Evolutionary conservation across 2,329 filamentous ascomycete species (phyloP).

Genomic region (Acarospora socialis): DNA sequence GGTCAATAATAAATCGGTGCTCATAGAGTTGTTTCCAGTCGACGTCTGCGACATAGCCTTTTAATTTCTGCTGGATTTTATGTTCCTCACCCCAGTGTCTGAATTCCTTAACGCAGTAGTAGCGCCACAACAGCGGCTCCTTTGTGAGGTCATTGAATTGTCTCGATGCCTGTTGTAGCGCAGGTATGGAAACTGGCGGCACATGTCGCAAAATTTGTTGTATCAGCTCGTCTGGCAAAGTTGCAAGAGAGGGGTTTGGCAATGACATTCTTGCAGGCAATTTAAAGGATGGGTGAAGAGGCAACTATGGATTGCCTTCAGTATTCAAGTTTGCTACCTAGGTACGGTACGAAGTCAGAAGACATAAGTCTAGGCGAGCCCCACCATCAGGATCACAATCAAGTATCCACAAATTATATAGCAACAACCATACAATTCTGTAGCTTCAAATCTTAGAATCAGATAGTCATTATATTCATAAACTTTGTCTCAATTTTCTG

Average conservation of each 20-base stretch:
- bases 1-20: slow-evolving; percentile 40
- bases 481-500: too few relatives aligned
- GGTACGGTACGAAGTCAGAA: too few relatives aligned
- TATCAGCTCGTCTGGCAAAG: slow-evolving; percentile 71
- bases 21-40: slow-evolving; percentile 63
- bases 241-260: slow-evolving; percentile 22
- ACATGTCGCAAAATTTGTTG: slow-evolving; percentile 58
- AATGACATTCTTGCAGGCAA: slow-evolving; percentile 13
- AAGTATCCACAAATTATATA: too few relatives aligned
- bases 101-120: slow-evolving; percentile 56
- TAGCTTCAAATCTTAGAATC: too few relatives aligned
- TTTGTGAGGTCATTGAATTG: slow-evolving; percentile 52
- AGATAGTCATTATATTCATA: too few relatives aligned
- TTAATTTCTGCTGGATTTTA: slow-evolving; percentile 43
- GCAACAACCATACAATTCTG: too few relatives aligned
- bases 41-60: slow-evolving; percentile 38
- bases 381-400: too few relatives aligned
- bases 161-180: slow-evolving; percentile 45
- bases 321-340: too few relatives aligned
- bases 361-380: too few relatives aligned
- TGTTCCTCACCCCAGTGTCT: slow-evolving; percentile 60
- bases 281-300: too few relatives aligned
- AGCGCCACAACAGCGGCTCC: slow-evolving; percentile 65
- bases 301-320: too few relatives aligned
- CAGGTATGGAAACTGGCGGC: slow-evolving; percentile 34